A percentile compares a stretch with the other conserved stretches of the same genome.
phyloP scores from a whole-genome alignment of 768 basidiomycete species.

The Phanerochaete sordida region DNA sequence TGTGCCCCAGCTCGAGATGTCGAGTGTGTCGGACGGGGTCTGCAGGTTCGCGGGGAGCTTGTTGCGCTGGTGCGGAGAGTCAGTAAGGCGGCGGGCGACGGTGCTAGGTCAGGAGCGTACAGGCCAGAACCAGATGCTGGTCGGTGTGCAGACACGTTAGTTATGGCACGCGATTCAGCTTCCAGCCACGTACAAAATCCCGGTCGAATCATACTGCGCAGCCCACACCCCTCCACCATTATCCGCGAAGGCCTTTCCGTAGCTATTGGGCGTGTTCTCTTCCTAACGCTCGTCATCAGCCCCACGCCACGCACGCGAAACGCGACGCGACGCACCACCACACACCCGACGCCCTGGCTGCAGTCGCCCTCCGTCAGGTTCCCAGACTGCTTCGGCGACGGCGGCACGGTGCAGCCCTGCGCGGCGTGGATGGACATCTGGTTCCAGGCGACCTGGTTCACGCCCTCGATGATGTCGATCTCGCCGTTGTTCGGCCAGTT shows the following conservation, averaged over 20 bases:
- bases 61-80: slow-evolving; percentile 27
- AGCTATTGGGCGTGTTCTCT: slow-evolving; percentile 35
- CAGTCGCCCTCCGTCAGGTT: slow-evolving; percentile 6
- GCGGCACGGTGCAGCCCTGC: slow-evolving; percentile 33
- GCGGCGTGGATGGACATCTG: slow-evolving; percentile 55
- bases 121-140: slow-evolving; percentile 48
- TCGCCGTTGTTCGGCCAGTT: slow-evolving; percentile 32
- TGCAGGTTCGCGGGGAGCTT: slow-evolving; percentile 33
- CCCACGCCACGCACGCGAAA: not conserved
- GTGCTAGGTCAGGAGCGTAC: slow-evolving; percentile 23
- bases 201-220: slow-evolving; percentile 58
- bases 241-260: slow-evolving; percentile 35
- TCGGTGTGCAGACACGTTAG: not conserved
- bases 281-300: not conserved
- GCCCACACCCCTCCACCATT: slow-evolving; percentile 64
- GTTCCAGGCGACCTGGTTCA: slow-evolving; percentile 48
- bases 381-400: slow-evolving; percentile 29
- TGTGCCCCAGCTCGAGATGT: slow-evolving; percentile 39
- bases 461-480: slow-evolving; percentile 43
- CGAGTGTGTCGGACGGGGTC: slow-evolving; percentile 28
- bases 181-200: slow-evolving; percentile 38
- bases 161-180: not conserved
- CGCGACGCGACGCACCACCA: slow-evolving; percentile 7
- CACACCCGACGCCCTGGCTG: slow-evolving; percentile 11
- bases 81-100: not conserved